Evolutionary conservation across 352 stramenopile genomes (phyloP).

Genomic region (Pythium folliculosum): DNA sequence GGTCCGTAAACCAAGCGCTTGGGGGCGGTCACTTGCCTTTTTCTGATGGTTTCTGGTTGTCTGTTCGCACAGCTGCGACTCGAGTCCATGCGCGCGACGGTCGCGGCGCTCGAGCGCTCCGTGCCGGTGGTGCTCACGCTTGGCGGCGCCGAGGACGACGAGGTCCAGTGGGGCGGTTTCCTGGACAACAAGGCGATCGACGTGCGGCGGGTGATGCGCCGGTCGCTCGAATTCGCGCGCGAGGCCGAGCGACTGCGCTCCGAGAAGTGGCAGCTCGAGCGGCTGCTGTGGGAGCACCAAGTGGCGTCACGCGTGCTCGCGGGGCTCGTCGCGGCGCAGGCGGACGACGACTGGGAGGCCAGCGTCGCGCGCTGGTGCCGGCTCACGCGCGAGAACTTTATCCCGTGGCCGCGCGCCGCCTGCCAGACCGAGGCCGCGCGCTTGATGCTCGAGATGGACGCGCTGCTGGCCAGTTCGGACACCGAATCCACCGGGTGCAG

Average conservation of each 20-base stretch:
- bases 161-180: too few relatives aligned
- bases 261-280: background rate
- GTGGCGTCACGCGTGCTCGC: background rate
- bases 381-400: background rate
- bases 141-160: too few relatives aligned
- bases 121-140: too few relatives aligned
- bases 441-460: background rate
- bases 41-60: too few relatives aligned
- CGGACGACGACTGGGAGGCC: background rate
- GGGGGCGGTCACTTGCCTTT: too few relatives aligned
- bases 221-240: background rate
- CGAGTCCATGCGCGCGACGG: too few relatives aligned
- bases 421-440: background rate
- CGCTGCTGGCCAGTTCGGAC: background rate
- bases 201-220: too few relatives aligned
- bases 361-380: background rate
- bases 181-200: too few relatives aligned
- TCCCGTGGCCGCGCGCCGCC: background rate
- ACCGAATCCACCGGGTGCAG: slow-evolving; percentile 2
- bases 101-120: too few relatives aligned
- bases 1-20: too few relatives aligned
- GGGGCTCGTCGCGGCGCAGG: background rate
- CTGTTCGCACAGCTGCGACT: too few relatives aligned
- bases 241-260: too few relatives aligned
- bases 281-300: background rate